Conservation (phyloP, 495 filamentous ascomycete genomes). For the Sabuloglossum arenarium region DNA sequence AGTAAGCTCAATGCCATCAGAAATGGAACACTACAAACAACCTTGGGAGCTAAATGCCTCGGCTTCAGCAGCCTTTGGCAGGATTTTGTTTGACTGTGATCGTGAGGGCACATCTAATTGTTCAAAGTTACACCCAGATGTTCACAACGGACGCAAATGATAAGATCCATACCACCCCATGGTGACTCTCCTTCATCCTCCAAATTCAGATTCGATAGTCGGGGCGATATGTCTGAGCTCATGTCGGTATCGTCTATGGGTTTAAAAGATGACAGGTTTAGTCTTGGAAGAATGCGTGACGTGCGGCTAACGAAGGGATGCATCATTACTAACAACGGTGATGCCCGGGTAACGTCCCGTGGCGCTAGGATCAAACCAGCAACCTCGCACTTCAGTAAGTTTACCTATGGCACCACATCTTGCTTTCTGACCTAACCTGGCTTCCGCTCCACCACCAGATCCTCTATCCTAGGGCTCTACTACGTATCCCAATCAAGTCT, state of each 20-base stretch:
- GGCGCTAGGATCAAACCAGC: not conserved
- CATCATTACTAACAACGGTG: no score
- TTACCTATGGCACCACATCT: no score
- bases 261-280: not conserved
- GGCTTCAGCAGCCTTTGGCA: not conserved
- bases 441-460: no score
- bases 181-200: slow-evolving; percentile 43
- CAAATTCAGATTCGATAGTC: slow-evolving; percentile 29
- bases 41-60: not conserved
- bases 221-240: slow-evolving; percentile 2
- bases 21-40: not conserved
- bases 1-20: not conserved
- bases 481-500: no score
- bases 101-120: slow-evolving; percentile 18
- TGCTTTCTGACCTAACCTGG: no score
- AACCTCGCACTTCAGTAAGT: no score
- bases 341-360: not conserved
- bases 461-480: no score
- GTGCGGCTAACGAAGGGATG: not conserved
- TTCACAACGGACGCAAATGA: slow-evolving; percentile 9
- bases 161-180: slow-evolving; percentile 41
- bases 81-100: not conserved
- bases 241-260: not conserved
- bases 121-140: slow-evolving; percentile 1
- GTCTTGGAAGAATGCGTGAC: not conserved